phyloP scores from a whole-genome alignment of 495 filamentous ascomycete species.

The Lichina pygmaea region DNA sequence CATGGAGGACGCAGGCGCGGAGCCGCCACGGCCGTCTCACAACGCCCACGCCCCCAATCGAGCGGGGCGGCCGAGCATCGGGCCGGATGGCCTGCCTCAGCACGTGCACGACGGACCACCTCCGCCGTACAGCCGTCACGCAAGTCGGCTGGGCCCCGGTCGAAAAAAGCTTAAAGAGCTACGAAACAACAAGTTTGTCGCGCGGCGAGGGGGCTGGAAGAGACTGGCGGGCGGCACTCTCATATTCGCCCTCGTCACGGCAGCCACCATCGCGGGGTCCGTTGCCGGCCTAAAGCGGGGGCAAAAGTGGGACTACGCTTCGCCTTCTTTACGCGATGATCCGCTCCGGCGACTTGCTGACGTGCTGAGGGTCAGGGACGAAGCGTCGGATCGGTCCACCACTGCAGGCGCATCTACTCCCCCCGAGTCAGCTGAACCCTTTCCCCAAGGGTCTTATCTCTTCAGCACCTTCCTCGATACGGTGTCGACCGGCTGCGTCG shows the following conservation, averaged over 20 bases:
- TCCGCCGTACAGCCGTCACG: background rate
- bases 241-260: slow-evolving; percentile 5
- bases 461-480: slow-evolving; percentile 25
- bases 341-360: too few relatives aligned
- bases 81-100: background rate
- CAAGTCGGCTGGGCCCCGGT: background rate
- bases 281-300: too few relatives aligned
- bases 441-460: slow-evolving; percentile 27
- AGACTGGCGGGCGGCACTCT: slow-evolving; percentile 9
- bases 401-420: background rate
- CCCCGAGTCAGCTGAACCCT: slow-evolving; percentile 5
- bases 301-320: too few relatives aligned
- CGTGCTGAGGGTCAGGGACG: too few relatives aligned
- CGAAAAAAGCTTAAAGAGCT: background rate
- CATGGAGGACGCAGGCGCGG: background rate
- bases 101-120: background rate
- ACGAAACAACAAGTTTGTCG: background rate
- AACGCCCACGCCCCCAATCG: background rate
- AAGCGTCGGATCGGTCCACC: too few relatives aligned
- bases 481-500: slow-evolving; percentile 21
- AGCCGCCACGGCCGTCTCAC: background rate
- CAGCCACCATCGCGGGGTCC: too few relatives aligned
- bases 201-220: slow-evolving; percentile 16
- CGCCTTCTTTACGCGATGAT: too few relatives aligned
- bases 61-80: background rate